Evolutionary conservation across 2,329 filamentous ascomycete genomes (phyloP), one percentile per base, ranked within the genome.

Genomic region (Fusarium chaquense): DNA sequence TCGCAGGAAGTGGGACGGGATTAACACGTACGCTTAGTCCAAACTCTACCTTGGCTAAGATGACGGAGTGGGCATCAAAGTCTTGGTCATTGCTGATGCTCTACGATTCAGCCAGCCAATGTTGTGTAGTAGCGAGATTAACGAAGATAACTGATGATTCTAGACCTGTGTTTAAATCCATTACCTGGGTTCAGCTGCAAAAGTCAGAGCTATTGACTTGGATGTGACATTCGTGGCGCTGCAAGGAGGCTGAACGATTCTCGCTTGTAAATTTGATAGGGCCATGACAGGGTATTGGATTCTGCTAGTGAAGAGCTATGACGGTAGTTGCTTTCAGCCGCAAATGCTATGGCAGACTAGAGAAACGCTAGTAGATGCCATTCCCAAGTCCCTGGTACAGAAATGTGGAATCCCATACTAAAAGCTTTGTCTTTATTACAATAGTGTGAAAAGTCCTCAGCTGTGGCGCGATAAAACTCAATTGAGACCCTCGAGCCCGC

Each of bases 381-480:
- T 16, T 51, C 28, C 47, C 18, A 38, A n/a, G 26, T 36, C 18
- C 18, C 33, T 20, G 33, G 33, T 28, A n/a, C 8, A 28, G 24
- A 51, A 51, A 20, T 51, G 47, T 51, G 47, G 18, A 51, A 38
- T 28, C 13, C 20, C 16, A 51, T 51, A 13, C 11, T 45, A 45
- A 20, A n/a, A n/a, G 26, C 11, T 45, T 26, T 38, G 22, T 28
- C 28, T 4, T 20, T 15, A 28, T 24, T 16, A 24, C n/a, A 51
- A 22, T 36, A 35, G 47, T 38, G 18, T 36, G n/a, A 51, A 51
- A 38, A 51, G 47, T 51, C 33, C 38, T 51, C 47, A 51, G 47
- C 47, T 51, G 47, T 51, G 47, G 47, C 47, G 47, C 10, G 38
- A 26, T 26, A 13, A 15, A 10, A 12, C 22, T 50, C 47, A 50